A percentile compares a stretch with the other conserved stretches of the same genome.
phyloP scores from a whole-genome alignment of 352 stramenopile species.

The Globisporangium orthogonon region DNA sequence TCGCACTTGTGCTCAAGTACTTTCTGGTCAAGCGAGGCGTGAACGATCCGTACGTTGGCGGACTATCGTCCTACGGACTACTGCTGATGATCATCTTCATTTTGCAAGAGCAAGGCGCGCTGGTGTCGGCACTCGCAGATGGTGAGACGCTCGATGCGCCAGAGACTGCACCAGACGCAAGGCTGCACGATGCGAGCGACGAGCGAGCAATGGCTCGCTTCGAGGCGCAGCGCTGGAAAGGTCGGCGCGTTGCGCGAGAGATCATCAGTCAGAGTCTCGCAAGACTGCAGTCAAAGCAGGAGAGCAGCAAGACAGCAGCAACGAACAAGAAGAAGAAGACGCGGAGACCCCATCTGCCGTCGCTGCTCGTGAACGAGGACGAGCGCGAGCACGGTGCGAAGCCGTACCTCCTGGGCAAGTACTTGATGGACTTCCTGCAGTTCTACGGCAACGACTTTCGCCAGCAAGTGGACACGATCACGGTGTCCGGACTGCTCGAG shows the following conservation, averaged over 20 bases:
- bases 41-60: conserved; percentile 89
- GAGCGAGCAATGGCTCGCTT: conserved; percentile 15
- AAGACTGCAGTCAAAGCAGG: conserved; percentile 25
- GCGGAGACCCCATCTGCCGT: conserved; percentile 28
- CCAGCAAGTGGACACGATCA: conserved; percentile 60
- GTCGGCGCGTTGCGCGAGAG: conserved; percentile 35
- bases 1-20: conserved; percentile 88
- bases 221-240: conserved; percentile 42
- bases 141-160: background rate
- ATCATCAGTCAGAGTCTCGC: conserved; percentile 41
- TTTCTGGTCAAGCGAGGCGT: conserved; percentile 82
- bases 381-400: conserved; percentile 15
- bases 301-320: conserved; percentile 6
- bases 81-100: conserved; percentile 75
- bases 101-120: conserved; percentile 50
- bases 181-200: background rate
- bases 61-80: conserved; percentile 86
- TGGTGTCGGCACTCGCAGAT: conserved; percentile 15
- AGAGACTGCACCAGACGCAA: background rate
- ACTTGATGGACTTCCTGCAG: conserved; percentile 80
- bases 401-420: conserved; percentile 62
- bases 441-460: conserved; percentile 83
- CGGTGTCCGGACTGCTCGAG: conserved; percentile 7
- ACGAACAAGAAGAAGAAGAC: conserved; percentile 14
- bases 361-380: conserved; percentile 20